Percentiles rank a stretch among this genome's conserved stretches.
Evolutionary conservation across 306 rosid species (phyloP).

Genomic region (Morella rubra): DNA sequence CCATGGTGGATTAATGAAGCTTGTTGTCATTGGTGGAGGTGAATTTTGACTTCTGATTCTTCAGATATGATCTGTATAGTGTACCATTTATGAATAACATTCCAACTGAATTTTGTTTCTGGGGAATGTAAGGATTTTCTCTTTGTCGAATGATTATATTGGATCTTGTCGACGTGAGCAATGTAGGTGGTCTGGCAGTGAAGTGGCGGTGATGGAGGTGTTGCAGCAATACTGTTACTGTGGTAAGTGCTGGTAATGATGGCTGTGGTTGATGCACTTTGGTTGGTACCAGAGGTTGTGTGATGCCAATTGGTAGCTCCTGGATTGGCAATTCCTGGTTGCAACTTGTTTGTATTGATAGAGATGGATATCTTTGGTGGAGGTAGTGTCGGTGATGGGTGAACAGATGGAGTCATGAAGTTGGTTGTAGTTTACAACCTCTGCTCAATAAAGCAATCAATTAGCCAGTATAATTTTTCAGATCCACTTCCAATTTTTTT

Average conservation of each 20-base stretch:
- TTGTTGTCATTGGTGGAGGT: conserved; percentile 99
- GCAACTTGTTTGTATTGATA: conserved; percentile 1
- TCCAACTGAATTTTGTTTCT: not conserved
- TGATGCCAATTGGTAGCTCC: not conserved
- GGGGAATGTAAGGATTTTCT: not conserved
- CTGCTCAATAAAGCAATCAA: not conserved
- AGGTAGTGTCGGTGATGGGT: not conserved
- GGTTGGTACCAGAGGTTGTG: not conserved
- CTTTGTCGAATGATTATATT: conserved; percentile 5
- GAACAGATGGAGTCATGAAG: not conserved
- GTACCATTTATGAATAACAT: not conserved
- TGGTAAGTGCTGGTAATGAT: not conserved
- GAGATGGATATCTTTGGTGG: not conserved
- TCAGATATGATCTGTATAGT: conserved; percentile 1
- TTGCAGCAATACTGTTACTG: not conserved
- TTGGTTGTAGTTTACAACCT: not conserved
- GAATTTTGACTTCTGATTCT: conserved; percentile 26
- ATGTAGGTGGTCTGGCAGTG: not conserved
- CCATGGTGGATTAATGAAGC: conserved; percentile 98
- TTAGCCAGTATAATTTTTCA: not conserved
- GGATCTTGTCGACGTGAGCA: not conserved
- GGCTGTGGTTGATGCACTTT: not conserved
- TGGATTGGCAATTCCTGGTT: not conserved
- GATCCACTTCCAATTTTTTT: not conserved
- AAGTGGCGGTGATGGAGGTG: not conserved